A percentile compares a stretch with the other conserved stretches of the same genome.
These are phyloP conservation scores for Russula earlei DNA, from an alignment of 768 basidiomycete genomes.

Conservation along the genomic window DNA sequence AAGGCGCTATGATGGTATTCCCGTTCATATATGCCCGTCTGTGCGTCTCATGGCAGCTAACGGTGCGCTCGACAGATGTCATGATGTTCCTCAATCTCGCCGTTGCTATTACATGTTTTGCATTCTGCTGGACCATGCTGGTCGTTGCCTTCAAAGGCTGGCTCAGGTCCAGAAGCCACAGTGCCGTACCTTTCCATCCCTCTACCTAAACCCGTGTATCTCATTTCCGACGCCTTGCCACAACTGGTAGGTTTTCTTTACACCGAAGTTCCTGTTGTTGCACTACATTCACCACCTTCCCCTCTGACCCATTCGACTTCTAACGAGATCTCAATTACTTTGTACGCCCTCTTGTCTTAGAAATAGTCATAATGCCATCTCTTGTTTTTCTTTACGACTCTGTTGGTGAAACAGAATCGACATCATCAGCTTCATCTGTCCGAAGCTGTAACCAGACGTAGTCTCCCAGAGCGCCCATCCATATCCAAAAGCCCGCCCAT, in stretches of 20 bases:
- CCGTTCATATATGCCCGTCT: neutral
- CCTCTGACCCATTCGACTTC: neutral
- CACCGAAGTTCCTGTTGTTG: neutral
- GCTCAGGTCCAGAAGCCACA: constrained; percentile 42
- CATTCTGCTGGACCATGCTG: constrained; percentile 74
- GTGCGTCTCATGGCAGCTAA: neutral
- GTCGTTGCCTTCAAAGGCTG: constrained; percentile 79
- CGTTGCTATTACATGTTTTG: constrained; percentile 77
- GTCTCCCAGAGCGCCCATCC: constrained; percentile 71
- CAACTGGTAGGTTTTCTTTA: neutral
- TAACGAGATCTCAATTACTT: neutral
- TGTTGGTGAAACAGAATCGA: neutral
- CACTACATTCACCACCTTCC: neutral
- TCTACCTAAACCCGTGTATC: constrained; percentile 25
- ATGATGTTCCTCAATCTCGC: constrained; percentile 87
- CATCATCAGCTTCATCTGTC: neutral
- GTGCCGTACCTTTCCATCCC: constrained; percentile 27
- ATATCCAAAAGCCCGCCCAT: constrained; percentile 81
- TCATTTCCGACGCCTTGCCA: neutral
- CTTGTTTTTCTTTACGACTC: neutral
- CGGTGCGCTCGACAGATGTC: constrained; percentile 40
- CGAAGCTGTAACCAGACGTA: constrained; percentile 33
- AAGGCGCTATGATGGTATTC: constrained; percentile 70
- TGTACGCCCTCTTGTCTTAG: neutral
- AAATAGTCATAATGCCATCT: neutral